A percentile compares a stretch with the other conserved stretches of the same genome.
Evolutionary conservation across 345 rosid species (phyloP).

Genomic region (Gossypium australe): DNA sequence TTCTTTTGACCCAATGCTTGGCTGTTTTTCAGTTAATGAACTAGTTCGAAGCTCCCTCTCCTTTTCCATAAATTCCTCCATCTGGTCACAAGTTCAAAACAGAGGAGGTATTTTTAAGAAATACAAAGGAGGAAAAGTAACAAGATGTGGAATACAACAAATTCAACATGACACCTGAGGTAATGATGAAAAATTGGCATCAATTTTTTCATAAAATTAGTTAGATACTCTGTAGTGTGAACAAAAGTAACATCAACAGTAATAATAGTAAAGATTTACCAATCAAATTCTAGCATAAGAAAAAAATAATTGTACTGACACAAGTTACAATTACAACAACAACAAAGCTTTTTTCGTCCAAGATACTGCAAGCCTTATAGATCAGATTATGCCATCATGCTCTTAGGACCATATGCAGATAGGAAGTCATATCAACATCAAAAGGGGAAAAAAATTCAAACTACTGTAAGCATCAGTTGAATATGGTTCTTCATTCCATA

Average conservation of each 20-base stretch:
- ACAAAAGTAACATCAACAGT: not conserved
- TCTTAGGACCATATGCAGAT: not conserved
- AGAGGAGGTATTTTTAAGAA: slow-evolving; percentile 3
- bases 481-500: not conserved
- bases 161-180: not conserved
- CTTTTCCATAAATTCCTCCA: slow-evolving; percentile 58
- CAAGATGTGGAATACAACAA: not conserved
- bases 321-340: not conserved
- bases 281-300: not conserved
- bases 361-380: not conserved
- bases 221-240: not conserved
- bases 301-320: not conserved
- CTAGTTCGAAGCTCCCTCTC: slow-evolving; percentile 45
- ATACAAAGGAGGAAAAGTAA: not conserved
- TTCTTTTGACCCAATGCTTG: slow-evolving; percentile 21
- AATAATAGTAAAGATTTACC: not conserved
- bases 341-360: not conserved
- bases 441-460: not conserved
- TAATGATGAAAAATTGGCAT: not conserved
- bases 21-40: slow-evolving; percentile 19
- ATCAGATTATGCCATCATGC: not conserved
- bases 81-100: slow-evolving; percentile 35
- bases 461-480: not conserved
- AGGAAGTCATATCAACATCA: not conserved
- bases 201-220: not conserved